Evolutionary conservation across 2,329 filamentous ascomycete species (phyloP), one percentile per base, ranked within the genome.

Genomic region (Nemania serpens): DNA sequence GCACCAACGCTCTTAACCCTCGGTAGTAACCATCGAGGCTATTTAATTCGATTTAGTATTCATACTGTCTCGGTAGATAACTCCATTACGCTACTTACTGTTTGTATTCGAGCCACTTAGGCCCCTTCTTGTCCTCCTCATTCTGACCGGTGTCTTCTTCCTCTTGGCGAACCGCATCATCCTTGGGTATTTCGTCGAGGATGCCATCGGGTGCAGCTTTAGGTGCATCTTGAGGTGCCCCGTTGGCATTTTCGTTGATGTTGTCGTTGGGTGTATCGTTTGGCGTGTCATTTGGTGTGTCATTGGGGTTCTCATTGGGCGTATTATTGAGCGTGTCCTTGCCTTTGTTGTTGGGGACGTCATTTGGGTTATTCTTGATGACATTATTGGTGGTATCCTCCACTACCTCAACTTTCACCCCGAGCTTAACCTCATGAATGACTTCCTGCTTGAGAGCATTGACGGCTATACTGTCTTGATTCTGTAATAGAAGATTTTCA

Each of bases 11-110:
- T 67, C 88, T 85, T 57, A 97, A 81, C 5, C 93, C 93, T 42
- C 89, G 87, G 75, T 91, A 92, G 73, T 94, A 97, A 46, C 89
- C 84, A 66, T 89, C 87, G 56, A 97, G 86, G 68, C 94, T 96
- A 64, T 34, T 36, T 0, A 18, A 18, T 58, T 59, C 41, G 36
- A 58, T 72, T 61, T 70, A 59, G 20, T 20, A 47, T 43, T 34
- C 3, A 25, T 50, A 13, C 45, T 49, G 2, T 7, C 12, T 42
- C 13, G 25, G 5, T 12, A 50, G 39, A 9, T 22, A 20, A 22
- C 33, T 7, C 43, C 12, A 13, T 37, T 33, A 12, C 18, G 17
- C 42, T 1, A 75, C 79, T 76, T 70, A 82, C 80, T 79, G 77
- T 47, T 71, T 74, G 63, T 76, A 80, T 48, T 70, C 73, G 15